These are phyloP conservation scores for Prosopis cineraria DNA, from an alignment of 306 rosid species.

Conservation along the genomic window DNA sequence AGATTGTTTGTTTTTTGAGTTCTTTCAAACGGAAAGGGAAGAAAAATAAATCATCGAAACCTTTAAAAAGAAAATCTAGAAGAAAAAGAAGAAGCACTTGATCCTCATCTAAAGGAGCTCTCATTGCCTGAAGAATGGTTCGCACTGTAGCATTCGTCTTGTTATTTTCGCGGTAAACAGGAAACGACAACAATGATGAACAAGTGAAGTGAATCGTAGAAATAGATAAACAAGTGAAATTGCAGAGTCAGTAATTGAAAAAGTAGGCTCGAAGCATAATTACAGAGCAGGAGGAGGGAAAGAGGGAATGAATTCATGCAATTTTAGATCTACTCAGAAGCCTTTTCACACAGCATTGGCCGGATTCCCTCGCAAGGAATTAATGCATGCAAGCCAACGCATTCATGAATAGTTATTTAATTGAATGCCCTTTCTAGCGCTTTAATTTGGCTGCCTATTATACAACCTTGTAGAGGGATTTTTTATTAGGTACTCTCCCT, in stretches of 20 bases:
- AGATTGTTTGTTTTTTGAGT: too few relatives aligned
- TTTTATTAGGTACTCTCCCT: too few relatives aligned
- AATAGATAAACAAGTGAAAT: too few relatives aligned
- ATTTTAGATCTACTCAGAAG: background rate
- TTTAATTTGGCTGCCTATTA: too few relatives aligned
- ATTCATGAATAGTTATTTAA: too few relatives aligned
- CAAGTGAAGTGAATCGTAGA: too few relatives aligned
- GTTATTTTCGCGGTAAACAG: constrained; percentile 45
- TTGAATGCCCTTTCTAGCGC: too few relatives aligned
- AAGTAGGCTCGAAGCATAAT: constrained; percentile 3
- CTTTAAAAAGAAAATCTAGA: background rate
- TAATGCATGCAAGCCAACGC: constrained; percentile 34
- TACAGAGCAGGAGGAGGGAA: background rate
- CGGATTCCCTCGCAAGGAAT: constrained; percentile 32
- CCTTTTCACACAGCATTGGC: constrained; percentile 12
- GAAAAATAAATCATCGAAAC: background rate
- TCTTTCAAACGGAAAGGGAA: background rate
- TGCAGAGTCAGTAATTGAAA: too few relatives aligned
- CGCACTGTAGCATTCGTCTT: constrained; percentile 64
- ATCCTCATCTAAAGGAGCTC: constrained; percentile 50
- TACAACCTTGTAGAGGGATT: too few relatives aligned
- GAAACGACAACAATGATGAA: constrained; percentile 41
- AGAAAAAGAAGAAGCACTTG: constrained; percentile 44
- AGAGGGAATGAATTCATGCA: constrained; percentile 40
- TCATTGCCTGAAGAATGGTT: constrained; percentile 57